A percentile compares a stretch with the other conserved stretches of the same genome.
Conservation (phyloP, 179 eudicot genomes). For the Pouteria campechiana region DNA sequence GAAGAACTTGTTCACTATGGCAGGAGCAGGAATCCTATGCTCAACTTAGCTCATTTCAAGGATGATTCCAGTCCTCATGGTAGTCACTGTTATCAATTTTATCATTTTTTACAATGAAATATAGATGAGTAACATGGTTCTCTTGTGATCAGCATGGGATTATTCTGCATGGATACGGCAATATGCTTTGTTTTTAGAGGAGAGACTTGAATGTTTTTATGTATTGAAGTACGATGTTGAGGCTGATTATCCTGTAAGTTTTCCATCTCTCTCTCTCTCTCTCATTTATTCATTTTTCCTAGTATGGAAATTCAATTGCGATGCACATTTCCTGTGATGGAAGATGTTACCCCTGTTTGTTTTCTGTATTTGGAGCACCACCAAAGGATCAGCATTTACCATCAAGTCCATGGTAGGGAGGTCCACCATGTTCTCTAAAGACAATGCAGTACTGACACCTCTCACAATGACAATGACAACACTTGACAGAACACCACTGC, state of each 20-base stretch:
- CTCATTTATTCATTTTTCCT: not conserved
- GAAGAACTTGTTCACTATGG: conserved; percentile 85
- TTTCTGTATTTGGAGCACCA: conserved; percentile 48
- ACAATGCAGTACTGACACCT: conserved; percentile 81
- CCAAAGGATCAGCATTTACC: conserved; percentile 86
- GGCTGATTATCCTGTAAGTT: conserved; percentile 65
- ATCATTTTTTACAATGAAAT: not conserved
- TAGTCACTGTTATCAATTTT: conserved; percentile 5
- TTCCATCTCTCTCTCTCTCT: not conserved
- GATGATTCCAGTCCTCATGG: conserved; percentile 96
- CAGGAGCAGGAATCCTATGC: conserved; percentile 64
- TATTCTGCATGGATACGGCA: conserved; percentile 96
- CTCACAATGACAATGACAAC: conserved; percentile 44
- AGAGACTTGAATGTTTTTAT: conserved; percentile 87
- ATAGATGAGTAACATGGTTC: conserved; percentile 8
- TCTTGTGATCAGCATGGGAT: conserved; percentile 74
- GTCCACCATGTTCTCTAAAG: conserved; percentile 56
- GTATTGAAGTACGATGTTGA: conserved; percentile 82
- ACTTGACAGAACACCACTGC: conserved; percentile 36
- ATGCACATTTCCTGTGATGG: too few relatives aligned
- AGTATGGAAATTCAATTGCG: too few relatives aligned
- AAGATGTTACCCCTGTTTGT: conserved; percentile 47
- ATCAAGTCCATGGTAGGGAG: conserved; percentile 59
- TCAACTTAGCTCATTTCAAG: conserved; percentile 85
- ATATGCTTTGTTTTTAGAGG: conserved; percentile 87